Base-by-base conservation (phyloP, 164 flowering plant genomes). In the Litsea cubeba region DNA sequence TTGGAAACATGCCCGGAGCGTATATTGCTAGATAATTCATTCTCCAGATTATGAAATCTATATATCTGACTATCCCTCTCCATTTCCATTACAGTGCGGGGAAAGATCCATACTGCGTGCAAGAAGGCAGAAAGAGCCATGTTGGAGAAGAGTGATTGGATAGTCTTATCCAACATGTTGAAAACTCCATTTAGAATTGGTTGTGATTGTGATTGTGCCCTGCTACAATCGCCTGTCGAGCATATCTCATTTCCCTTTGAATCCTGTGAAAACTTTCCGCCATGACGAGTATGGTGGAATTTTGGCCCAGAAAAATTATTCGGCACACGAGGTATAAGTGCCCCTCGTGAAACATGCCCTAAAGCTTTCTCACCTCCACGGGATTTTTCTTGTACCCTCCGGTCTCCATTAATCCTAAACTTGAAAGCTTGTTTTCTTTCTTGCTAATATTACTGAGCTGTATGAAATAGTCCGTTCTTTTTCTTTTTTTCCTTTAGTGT, bases 221-320 rank as follows among this genome's bases (percentile, higher is more conserved):
- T 15, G 20, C 24, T 73, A 57, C 63, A 78, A 75, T 75, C 82
- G 58, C 84, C 87, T 1, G 84, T 78, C 71, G 88, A 91, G 64
- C 83, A 77, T 50, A 93, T 83, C 51, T 88, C 86, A 78, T 87
- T 93, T 68, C 90, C 86, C 72, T 54, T 84, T 2, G 73, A 86
- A 76, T 35, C 81, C 81, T 18, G 64, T 18, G 64, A 23, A 12
- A 91, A 69, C n/a, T 88, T 91, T 40, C 77, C 67, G 82, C 86
- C 2, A 80, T 77, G 12, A 83, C 86, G 3, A 90, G 84, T 78
- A 91, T 89, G 0, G 85, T 25, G 69, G 89, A 84, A 79, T 89
- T 87, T 67, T 91, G 91, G 17, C 93, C 91, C 76, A 89, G 70
- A 75, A 93, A 90, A 87, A 93, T 70, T 62, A 91, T n/a, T n/a